Evolutionary conservation across 768 basidiomycete genomes (phyloP), one percentile per base, ranked within the genome.

Genomic region (Paxillus ammoniavirescens): DNA sequence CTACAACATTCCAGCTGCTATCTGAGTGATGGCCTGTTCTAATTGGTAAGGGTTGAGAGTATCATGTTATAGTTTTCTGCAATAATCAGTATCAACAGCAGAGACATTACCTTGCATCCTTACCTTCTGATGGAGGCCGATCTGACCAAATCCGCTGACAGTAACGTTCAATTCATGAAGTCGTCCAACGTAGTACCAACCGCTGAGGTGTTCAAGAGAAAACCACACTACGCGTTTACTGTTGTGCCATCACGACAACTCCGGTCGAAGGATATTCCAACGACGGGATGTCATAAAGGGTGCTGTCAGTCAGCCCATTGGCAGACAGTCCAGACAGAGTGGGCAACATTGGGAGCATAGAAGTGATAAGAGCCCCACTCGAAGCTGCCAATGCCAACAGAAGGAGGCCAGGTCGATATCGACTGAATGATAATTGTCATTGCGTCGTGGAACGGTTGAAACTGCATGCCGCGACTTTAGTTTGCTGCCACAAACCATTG

Each of bases 401-500:
- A n/a, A n/a, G n/a, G n/a, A n/a, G n/a, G n/a, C n/a, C n/a, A n/a
- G n/a, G n/a, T n/a, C n/a, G n/a, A n/a, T n/a, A n/a, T n/a, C n/a
- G n/a, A n/a, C n/a, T n/a, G n/a, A n/a, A n/a, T n/a, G n/a, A n/a
- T n/a, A n/a, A n/a, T 42, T 1, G n/a, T 30, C 4, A 52, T 13
- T 3, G 56, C 55, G 7, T 45, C 26, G 14, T 60, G 50, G 37
- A 61, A 65, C 4, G 60, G 37, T 8, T 61, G 48, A 1, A 67
- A 54, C 26, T 57, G 53, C n/a, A 67, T 41, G 66, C 50, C 0
- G 44, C 10, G 18, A 67, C 33, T 10, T 52, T 46, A 9, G 47
- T 60, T 52, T 66, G 66, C 13, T 58, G 47, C 63, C 63, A 66
- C 13, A 65, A 12, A 2, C 13, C 21, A 3, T 15, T 12, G 18